Evolutionary conservation across 257 asterid species (phyloP).

Genomic region (Gardenia jasminoides): DNA sequence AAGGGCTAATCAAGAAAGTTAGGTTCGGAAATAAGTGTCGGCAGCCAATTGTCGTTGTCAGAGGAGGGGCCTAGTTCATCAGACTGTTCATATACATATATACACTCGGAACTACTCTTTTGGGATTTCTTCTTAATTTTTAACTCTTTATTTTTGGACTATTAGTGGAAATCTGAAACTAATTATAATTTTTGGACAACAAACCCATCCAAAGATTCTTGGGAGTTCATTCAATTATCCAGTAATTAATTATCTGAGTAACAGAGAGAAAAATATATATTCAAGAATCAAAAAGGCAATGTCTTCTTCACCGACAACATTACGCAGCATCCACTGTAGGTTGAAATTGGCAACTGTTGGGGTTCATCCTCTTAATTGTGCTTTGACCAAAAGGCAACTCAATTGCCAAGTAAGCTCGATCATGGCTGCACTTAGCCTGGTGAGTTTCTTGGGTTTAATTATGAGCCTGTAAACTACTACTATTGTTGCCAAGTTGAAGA

Average conservation of each 20-base stretch:
- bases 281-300: background rate
- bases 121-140: background rate
- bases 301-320: background rate
- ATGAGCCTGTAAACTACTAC: no score
- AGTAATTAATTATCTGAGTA: background rate
- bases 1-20: slow-evolving; percentile 13
- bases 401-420: no score
- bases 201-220: slow-evolving; percentile 20
- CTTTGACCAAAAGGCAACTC: no score
- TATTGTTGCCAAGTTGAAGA: no score
- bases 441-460: no score
- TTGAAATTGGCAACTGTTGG: background rate
- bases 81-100: no score
- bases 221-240: background rate
- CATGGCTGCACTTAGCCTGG: no score
- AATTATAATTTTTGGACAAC: slow-evolving; percentile 19
- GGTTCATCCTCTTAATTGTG: no score
- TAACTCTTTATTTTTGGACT: background rate
- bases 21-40: slow-evolving; percentile 60
- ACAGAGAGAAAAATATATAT: background rate
- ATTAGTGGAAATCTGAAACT: slow-evolving; percentile 17
- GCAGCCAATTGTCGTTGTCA: slow-evolving; percentile 58
- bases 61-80: slow-evolving; percentile 13
- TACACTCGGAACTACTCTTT: slow-evolving; percentile 1
- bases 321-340: no score